Evolutionary conservation across 1,139 yeast genomes (phyloP).

Genomic region (Blastobotrys arbuscula): DNA sequence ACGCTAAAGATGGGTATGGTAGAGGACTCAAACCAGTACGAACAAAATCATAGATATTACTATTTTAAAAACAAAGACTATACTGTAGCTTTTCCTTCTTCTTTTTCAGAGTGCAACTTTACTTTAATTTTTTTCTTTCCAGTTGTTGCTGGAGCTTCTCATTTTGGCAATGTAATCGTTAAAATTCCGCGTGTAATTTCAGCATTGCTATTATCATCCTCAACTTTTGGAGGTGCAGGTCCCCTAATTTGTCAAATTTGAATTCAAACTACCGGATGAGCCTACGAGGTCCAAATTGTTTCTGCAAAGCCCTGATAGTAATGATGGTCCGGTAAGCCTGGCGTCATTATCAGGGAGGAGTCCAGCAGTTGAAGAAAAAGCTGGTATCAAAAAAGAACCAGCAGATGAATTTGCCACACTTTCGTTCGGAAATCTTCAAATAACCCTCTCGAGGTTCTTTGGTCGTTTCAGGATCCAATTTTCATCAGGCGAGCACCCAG

Average conservation of each 20-base stretch:
- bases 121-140: constrained; percentile 5
- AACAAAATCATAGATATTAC: no score
- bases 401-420: no score
- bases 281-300: no score
- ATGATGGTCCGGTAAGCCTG: no score
- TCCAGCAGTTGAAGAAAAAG: no score
- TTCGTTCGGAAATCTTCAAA: constrained; percentile 20
- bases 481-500: no score
- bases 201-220: constrained; percentile 49
- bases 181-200: background rate
- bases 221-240: constrained; percentile 46
- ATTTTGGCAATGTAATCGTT: constrained; percentile 4
- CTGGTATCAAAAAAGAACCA: no score
- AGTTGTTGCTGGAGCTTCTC: background rate
- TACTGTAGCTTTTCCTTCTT: background rate
- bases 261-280: no score
- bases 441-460: background rate
- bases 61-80: background rate
- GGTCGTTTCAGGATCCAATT: constrained; percentile 2
- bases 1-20: constrained; percentile 86
- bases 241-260: constrained; percentile 47
- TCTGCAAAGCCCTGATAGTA: no score
- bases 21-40: constrained; percentile 63
- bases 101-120: no score
- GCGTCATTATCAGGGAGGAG: no score